phyloP scores from a whole-genome alignment of 257 asterid species.

The Ilex asprella region DNA sequence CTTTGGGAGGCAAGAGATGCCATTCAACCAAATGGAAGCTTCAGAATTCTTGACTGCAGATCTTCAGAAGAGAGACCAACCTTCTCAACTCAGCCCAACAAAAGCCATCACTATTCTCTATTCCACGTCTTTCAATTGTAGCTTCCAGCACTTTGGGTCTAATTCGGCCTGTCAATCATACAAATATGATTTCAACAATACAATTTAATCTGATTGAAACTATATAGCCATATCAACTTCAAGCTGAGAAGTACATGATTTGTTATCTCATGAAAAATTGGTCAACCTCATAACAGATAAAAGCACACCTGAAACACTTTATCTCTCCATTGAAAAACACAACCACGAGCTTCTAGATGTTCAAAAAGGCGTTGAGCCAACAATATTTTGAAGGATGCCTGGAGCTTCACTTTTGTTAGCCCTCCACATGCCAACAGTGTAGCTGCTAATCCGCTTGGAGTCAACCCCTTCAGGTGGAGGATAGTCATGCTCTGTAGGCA shows the following conservation, averaged over 20 bases:
- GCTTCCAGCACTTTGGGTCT: slow-evolving; percentile 74
- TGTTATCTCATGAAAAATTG: no score
- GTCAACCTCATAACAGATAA: neutral
- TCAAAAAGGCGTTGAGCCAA: slow-evolving; percentile 48
- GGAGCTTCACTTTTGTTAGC: slow-evolving; percentile 78
- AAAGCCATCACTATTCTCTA: slow-evolving; percentile 7
- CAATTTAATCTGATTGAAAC: no score
- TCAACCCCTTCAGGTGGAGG: slow-evolving; percentile 55
- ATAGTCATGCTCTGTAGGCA: slow-evolving; percentile 70
- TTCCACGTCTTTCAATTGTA: slow-evolving; percentile 39
- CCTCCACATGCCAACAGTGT: slow-evolving; percentile 76
- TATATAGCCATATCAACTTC: no score
- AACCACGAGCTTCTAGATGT: slow-evolving; percentile 81
- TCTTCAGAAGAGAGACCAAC: neutral
- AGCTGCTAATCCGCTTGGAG: slow-evolving; percentile 59
- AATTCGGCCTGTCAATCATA: slow-evolving; percentile 52
- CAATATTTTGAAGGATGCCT: slow-evolving; percentile 42
- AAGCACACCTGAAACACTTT: slow-evolving; percentile 55
- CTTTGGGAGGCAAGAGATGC: no score
- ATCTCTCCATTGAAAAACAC: slow-evolving; percentile 67
- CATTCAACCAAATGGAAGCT: neutral
- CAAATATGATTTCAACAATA: neutral
- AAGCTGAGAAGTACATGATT: no score
- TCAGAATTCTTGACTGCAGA: neutral
- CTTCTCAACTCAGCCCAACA: neutral